Conservation (phyloP, 1,284 basidiomycete genomes). For the Afroboletus lepidellus region DNA sequence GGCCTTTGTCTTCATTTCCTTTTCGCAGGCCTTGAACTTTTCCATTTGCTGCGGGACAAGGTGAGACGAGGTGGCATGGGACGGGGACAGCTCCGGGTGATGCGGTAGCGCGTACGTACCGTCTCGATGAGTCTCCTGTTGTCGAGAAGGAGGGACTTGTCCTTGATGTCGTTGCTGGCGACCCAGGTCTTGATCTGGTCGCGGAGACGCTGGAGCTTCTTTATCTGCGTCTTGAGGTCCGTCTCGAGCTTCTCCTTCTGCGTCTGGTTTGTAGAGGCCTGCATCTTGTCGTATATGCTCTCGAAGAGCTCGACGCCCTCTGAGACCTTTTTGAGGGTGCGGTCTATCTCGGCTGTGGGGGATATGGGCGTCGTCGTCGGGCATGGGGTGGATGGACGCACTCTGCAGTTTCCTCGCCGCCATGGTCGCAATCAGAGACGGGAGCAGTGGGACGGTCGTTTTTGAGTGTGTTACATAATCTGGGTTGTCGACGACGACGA, state of each 20-base stretch:
- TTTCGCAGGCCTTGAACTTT: slow-evolving; percentile 99
- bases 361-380: not conserved
- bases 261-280: slow-evolving; percentile 87
- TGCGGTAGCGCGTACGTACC: slow-evolving; percentile 65
- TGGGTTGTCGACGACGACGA: slow-evolving; percentile 32
- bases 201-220: slow-evolving; percentile 96
- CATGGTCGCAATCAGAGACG: slow-evolving; percentile 46
- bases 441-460: no score
- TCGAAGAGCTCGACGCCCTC: slow-evolving; percentile 96
- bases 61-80: not conserved
- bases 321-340: slow-evolving; percentile 90
- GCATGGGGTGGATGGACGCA: slow-evolving; percentile 33
- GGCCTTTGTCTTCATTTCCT: slow-evolving; percentile 99
- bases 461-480: not conserved
- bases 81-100: no score
- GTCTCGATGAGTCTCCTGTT: slow-evolving; percentile 97
- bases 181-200: slow-evolving; percentile 99
- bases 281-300: slow-evolving; percentile 95
- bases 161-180: slow-evolving; percentile 98
- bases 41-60: slow-evolving; percentile 89
- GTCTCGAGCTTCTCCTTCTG: slow-evolving; percentile 97
- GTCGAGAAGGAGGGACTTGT: slow-evolving; percentile 92
- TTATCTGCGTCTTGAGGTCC: slow-evolving; percentile 97
- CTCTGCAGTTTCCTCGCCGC: slow-evolving; percentile 82
- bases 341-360: slow-evolving; percentile 86